Percentiles rank a stretch among this genome's conserved stretches.
Evolutionary conservation across 441 rosid genomes (phyloP).

Genomic region (Aleurites moluccanus): DNA sequence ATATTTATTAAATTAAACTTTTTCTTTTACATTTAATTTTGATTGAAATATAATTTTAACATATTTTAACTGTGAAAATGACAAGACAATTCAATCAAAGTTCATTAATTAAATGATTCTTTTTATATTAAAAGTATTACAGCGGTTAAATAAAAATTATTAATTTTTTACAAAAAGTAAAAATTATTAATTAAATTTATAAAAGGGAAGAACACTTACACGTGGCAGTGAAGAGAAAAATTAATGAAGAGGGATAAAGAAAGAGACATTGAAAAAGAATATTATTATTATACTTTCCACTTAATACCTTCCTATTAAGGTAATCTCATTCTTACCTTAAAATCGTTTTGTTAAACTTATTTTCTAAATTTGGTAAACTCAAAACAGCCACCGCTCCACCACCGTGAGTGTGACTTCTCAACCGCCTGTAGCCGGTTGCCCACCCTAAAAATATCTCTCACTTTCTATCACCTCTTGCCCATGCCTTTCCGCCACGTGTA

Average conservation of each 20-base stretch:
- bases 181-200: too few relatives aligned
- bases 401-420: slow-evolving; percentile 23
- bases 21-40: too few relatives aligned
- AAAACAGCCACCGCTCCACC: slow-evolving; percentile 8
- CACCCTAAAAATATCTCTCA: neutral
- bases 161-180: too few relatives aligned
- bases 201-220: neutral
- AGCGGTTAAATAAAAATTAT: too few relatives aligned
- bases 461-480: neutral
- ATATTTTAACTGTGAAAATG: too few relatives aligned
- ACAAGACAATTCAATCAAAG: too few relatives aligned
- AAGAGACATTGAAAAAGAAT: neutral
- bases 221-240: neutral
- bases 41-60: too few relatives aligned
- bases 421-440: slow-evolving; percentile 36
- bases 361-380: slow-evolving; percentile 38
- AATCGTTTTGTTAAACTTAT: slow-evolving; percentile 10
- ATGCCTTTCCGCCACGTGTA: neutral
- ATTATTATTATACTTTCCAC: neutral
- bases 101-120: too few relatives aligned
- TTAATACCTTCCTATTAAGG: slow-evolving; percentile 36
- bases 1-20: too few relatives aligned
- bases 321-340: slow-evolving; percentile 17
- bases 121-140: too few relatives aligned
- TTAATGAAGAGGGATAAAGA: too few relatives aligned